phyloP scores from a whole-genome alignment of 2,329 filamentous ascomycete genomes.

The Hypoxylon sp. region DNA sequence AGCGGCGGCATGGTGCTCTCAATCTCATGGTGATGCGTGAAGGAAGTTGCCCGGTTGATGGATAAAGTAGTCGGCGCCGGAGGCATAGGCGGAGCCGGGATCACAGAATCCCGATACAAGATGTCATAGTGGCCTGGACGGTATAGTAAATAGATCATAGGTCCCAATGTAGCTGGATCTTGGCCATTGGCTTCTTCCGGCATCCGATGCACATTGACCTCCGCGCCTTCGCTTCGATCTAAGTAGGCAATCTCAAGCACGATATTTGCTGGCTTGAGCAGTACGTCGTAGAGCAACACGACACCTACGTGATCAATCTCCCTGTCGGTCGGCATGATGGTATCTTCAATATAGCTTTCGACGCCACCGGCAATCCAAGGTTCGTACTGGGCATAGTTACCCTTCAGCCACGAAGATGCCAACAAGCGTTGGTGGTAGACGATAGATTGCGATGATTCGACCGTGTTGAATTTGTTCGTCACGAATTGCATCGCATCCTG shows the following conservation, averaged over 20 bases:
- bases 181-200: conserved; percentile 68
- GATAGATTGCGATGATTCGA: conserved; percentile 77
- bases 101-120: conserved; percentile 73
- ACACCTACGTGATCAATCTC: conserved; percentile 96
- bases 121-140: conserved; percentile 93
- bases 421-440: conserved; percentile 89
- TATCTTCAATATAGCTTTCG: conserved; percentile 73
- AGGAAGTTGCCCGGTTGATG: conserved; percentile 67
- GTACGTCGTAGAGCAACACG: conserved; percentile 80
- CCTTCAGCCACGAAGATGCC: conserved; percentile 87
- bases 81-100: conserved; percentile 50
- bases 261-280: conserved; percentile 84
- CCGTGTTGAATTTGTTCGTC: conserved; percentile 80
- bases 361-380: conserved; percentile 76
- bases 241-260: conserved; percentile 92
- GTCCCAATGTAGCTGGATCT: conserved; percentile 61
- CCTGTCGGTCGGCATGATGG: conserved; percentile 80
- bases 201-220: conserved; percentile 80
- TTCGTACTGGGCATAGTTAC: conserved; percentile 77
- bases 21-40: conserved; percentile 64
- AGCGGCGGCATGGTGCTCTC: conserved; percentile 59
- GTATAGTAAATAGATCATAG: conserved; percentile 73
- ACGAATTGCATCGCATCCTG: conserved; percentile 69
- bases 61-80: conserved; percentile 60
- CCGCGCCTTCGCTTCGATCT: conserved; percentile 83